Percentiles rank a stretch among this genome's conserved stretches.
phyloP scores from a whole-genome alignment of 768 basidiomycete genomes.

The Psilocybe cyanescens region DNA sequence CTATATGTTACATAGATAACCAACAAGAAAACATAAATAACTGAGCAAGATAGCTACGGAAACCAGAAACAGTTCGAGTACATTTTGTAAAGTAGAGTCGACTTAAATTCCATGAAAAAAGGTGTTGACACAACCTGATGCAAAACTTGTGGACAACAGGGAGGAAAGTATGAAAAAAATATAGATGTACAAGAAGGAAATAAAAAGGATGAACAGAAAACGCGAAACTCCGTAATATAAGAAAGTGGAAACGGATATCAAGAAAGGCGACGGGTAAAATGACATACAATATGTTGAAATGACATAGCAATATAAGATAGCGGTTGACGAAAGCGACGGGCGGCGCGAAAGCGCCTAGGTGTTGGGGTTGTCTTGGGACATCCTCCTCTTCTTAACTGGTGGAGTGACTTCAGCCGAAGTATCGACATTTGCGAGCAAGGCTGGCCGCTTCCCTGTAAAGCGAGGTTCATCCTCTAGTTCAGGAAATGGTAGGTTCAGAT shows the following conservation, averaged over 20 bases:
- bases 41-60: slow-evolving; percentile 3
- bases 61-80: slow-evolving; percentile 7
- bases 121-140: slow-evolving; percentile 17
- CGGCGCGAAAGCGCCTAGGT: slow-evolving; percentile 5
- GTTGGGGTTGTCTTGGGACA: slow-evolving; percentile 26
- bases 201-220: slow-evolving; percentile 2
- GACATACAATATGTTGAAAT: slow-evolving; percentile 25
- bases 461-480: slow-evolving; percentile 30
- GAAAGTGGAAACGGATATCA: slow-evolving; percentile 15
- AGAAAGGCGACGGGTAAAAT: slow-evolving; percentile 25
- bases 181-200: slow-evolving; percentile 13
- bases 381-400: slow-evolving; percentile 57
- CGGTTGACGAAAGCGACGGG: slow-evolving; percentile 18
- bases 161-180: slow-evolving; percentile 8
- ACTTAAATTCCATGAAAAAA: slow-evolving; percentile 14
- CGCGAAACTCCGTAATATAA: neutral
- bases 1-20: slow-evolving; percentile 17
- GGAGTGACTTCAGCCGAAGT: slow-evolving; percentile 33
- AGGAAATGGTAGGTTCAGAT: slow-evolving; percentile 34
- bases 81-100: neutral
- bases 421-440: slow-evolving; percentile 1
- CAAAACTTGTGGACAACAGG: slow-evolving; percentile 15
- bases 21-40: slow-evolving; percentile 19
- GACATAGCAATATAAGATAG: slow-evolving; percentile 29
- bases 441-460: slow-evolving; percentile 21